Evolutionary conservation across 139 green algal genomes (phyloP).

Genomic region (Dunaliella sp.): DNA sequence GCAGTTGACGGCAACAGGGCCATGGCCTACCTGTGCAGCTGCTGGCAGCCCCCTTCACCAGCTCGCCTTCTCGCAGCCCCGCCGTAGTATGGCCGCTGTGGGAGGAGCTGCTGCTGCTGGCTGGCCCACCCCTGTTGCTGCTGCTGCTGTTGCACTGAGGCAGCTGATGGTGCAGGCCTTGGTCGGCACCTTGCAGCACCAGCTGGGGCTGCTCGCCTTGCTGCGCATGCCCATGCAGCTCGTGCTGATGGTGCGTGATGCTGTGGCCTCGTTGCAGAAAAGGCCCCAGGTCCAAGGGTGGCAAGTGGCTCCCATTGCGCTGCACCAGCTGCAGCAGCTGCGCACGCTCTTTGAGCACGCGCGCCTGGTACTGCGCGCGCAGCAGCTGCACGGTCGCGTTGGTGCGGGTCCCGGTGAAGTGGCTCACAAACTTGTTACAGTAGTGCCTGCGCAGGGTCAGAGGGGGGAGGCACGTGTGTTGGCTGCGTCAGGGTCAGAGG

Average conservation of each 20-base stretch:
- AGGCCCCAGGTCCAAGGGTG: neutral
- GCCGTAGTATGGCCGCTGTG: too few relatives aligned
- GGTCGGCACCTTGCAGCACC: neutral
- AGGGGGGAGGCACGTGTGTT: too few relatives aligned
- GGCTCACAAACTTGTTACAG: neutral
- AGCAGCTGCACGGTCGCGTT: neutral
- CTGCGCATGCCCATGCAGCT: too few relatives aligned
- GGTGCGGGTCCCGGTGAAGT: neutral
- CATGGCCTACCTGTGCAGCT: too few relatives aligned
- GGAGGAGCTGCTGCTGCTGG: too few relatives aligned
- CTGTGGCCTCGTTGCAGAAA: neutral
- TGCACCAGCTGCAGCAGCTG: neutral
- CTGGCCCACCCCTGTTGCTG: too few relatives aligned
- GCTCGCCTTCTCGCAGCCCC: too few relatives aligned
- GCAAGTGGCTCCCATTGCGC: neutral
- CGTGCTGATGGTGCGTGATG: neutral
- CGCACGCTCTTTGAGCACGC: neutral
- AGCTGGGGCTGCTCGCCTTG: neutral
- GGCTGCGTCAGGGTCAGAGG: too few relatives aligned
- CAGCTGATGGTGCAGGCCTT: too few relatives aligned
- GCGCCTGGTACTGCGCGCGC: neutral
- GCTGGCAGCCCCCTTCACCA: too few relatives aligned
- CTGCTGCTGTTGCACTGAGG: too few relatives aligned
- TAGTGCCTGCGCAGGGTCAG: neutral
- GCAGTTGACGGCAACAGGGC: too few relatives aligned